A percentile compares a stretch with the other conserved stretches of the same genome.
Evolutionary conservation across 345 rosid genomes (phyloP).

Genomic region (Psidium guajava): DNA sequence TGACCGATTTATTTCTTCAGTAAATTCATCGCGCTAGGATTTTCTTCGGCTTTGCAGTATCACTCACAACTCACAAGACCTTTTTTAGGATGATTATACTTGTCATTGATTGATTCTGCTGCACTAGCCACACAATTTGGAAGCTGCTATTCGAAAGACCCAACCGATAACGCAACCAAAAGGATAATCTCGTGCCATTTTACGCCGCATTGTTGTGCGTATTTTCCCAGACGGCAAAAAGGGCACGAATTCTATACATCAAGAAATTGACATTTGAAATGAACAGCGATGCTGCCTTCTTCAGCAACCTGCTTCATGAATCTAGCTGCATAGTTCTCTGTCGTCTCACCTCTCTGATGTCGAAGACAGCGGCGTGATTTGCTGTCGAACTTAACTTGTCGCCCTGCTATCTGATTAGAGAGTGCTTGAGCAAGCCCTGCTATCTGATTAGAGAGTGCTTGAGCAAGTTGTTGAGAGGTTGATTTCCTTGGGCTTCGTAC

Average conservation of each 20-base stretch:
- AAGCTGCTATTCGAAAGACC: background rate
- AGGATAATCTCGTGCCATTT: background rate
- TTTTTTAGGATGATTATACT: background rate
- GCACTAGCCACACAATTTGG: background rate
- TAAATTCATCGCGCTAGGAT: background rate
- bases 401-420: background rate
- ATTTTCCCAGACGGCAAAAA: background rate
- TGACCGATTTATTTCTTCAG: background rate
- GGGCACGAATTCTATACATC: background rate
- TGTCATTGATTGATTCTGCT: background rate
- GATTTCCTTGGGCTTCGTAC: constrained; percentile 6
- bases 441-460: constrained; percentile 4
- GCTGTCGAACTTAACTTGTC: background rate
- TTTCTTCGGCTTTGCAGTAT: background rate
- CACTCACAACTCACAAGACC: background rate
- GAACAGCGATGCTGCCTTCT: background rate
- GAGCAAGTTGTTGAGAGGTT: constrained; percentile 1
- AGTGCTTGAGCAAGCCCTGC: constrained; percentile 1
- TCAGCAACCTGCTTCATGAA: background rate
- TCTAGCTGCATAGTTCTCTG: background rate
- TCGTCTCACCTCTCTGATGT: background rate
- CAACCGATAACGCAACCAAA: background rate
- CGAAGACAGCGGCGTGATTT: background rate
- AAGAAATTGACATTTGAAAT: background rate
- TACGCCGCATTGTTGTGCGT: background rate